A percentile compares a stretch with the other conserved stretches of the same genome.
phyloP scores from a whole-genome alignment of 1,284 basidiomycete genomes.

The Tilletia horrida region DNA sequence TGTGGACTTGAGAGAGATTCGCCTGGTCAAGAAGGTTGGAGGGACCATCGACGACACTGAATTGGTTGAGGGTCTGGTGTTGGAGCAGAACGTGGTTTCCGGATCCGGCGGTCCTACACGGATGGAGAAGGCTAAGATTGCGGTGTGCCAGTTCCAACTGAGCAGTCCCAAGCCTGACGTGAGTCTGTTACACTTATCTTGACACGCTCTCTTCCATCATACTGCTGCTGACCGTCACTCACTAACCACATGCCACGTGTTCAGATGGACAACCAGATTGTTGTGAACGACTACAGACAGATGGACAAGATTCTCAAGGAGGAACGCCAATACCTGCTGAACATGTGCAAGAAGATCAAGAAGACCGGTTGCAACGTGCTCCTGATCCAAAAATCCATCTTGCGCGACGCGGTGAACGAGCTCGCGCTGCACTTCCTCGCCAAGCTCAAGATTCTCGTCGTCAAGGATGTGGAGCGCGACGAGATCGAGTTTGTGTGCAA shows the following conservation, averaged over 20 bases:
- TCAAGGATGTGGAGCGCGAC: constrained; percentile 97
- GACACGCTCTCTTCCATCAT: background rate
- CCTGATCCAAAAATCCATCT: constrained; percentile 96
- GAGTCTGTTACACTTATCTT: constrained; percentile 50
- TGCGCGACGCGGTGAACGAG: constrained; percentile 97
- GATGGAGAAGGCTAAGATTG: constrained; percentile 98
- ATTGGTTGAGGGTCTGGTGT: constrained; percentile 88
- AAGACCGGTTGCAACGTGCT: constrained; percentile 98
- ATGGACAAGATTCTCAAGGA: constrained; percentile 99
- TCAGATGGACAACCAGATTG: constrained; percentile 95
- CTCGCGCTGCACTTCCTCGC: constrained; percentile 98
- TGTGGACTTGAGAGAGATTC: constrained; percentile 92
- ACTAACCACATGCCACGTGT: background rate
- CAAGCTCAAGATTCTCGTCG: constrained; percentile 91
- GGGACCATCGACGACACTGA: constrained; percentile 99
- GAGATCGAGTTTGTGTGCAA: constrained; percentile 97
- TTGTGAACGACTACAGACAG: constrained; percentile 98
- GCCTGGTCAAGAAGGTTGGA: constrained; percentile 96
- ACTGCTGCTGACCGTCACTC: background rate
- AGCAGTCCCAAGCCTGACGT: constrained; percentile 97
- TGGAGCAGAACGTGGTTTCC: constrained; percentile 90
- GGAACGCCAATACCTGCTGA: constrained; percentile 94
- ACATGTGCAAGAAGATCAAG: constrained; percentile 99
- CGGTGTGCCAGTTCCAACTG: constrained; percentile 96
- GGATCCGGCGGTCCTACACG: constrained; percentile 88